Conservation (phyloP, 176 grass and related monocot species). For the Oropetium thomaeum region DNA sequence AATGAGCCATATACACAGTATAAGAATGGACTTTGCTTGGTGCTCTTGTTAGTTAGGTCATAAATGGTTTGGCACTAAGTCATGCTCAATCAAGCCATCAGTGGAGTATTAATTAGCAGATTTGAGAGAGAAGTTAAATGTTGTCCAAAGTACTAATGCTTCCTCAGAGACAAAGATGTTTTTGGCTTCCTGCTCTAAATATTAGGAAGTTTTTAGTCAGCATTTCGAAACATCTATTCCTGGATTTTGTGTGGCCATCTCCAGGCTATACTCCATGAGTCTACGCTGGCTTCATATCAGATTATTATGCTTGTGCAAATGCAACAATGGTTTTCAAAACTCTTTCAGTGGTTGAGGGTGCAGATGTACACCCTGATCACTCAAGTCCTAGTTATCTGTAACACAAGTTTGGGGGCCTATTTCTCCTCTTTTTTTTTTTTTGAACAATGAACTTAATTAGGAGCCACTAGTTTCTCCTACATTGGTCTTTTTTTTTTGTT, state of each 20-base stretch:
- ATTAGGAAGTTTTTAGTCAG: not conserved
- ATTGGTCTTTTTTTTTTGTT: not conserved
- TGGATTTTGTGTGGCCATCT: not conserved
- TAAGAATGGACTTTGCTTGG: not conserved
- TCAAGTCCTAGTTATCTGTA: not conserved
- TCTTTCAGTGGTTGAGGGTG: not conserved
- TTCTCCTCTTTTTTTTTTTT: not conserved
- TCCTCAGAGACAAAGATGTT: not conserved
- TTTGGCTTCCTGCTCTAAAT: not conserved
- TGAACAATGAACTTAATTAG: too few species aligned
- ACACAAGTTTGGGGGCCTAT: not conserved
- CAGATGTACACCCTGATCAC: not conserved
- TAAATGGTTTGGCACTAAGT: not conserved
- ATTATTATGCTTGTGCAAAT: not conserved
- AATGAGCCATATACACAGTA: not conserved
- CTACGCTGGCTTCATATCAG: not conserved
- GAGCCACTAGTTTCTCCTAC: not conserved
- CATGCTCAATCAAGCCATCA: not conserved
- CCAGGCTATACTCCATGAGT: not conserved
- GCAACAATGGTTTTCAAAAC: not conserved
- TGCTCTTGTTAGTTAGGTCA: not conserved
- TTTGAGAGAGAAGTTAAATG: not conserved
- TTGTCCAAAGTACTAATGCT: not conserved
- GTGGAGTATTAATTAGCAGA: not conserved
- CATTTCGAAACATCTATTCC: not conserved